These are phyloP conservation scores for Saitoella complicata DNA, from an alignment of 805 yeast genomes.

Conservation along the genomic window DNA sequence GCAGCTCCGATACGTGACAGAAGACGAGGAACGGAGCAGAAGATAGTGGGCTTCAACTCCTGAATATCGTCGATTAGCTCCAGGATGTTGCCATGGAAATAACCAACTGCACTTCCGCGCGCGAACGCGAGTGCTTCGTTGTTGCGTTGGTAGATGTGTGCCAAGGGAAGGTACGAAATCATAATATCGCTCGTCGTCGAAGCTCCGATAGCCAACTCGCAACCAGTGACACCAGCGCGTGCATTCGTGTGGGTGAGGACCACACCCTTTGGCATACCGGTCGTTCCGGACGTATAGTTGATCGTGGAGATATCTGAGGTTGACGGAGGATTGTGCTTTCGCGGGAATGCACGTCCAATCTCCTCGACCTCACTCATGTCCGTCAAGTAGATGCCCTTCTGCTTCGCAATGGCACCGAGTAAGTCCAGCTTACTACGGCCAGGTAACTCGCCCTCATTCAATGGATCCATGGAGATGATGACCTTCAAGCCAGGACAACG, in stretches of 20 bases:
- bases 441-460: slow-evolving; percentile 20
- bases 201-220: not conserved
- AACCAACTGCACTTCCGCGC: slow-evolving; percentile 37
- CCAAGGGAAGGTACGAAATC: slow-evolving; percentile 34
- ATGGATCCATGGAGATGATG: slow-evolving; percentile 39
- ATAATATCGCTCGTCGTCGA: slow-evolving; percentile 22
- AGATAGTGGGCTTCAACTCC: slow-evolving; percentile 34
- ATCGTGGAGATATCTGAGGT: slow-evolving; percentile 43
- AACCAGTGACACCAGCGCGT: slow-evolving; percentile 7
- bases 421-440: slow-evolving; percentile 17
- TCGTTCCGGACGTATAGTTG: slow-evolving; percentile 61
- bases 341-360: slow-evolving; percentile 32
- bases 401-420: slow-evolving; percentile 16
- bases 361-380: slow-evolving; percentile 13
- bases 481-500: slow-evolving; percentile 30
- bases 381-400: slow-evolving; percentile 23
- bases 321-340: slow-evolving; percentile 30
- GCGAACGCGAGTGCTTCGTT: slow-evolving; percentile 29
- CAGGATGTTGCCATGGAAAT: slow-evolving; percentile 36
- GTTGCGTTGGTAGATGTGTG: slow-evolving; percentile 42
- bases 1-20: slow-evolving; percentile 46
- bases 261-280: slow-evolving; percentile 63
- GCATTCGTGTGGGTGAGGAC: slow-evolving; percentile 34
- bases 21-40: slow-evolving; percentile 49
- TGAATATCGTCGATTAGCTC: slow-evolving; percentile 45